phyloP scores from a whole-genome alignment of 306 rosid genomes.

The Quillaja saponaria region DNA sequence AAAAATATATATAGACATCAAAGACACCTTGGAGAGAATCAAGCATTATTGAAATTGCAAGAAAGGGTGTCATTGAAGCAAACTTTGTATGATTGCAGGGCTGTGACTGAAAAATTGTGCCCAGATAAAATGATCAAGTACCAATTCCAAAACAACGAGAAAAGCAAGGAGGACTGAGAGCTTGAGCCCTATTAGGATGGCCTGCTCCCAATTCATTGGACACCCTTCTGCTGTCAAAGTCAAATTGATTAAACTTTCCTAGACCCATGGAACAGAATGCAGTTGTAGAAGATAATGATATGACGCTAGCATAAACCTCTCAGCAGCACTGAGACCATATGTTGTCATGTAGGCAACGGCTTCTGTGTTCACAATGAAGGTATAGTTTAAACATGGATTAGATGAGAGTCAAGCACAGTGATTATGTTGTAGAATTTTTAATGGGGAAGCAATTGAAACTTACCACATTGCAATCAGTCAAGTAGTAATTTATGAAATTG shows the following conservation, averaged over 20 bases:
- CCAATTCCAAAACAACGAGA: conserved; percentile 45
- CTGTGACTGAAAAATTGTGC: conserved; percentile 56
- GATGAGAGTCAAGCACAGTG: too few species aligned
- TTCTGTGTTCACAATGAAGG: conserved; percentile 66
- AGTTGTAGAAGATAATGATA: too few species aligned
- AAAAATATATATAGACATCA: too few species aligned
- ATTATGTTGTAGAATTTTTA: too few species aligned
- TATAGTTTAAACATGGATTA: too few species aligned
- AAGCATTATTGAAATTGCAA: conserved; percentile 57
- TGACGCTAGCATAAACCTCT: too few species aligned
- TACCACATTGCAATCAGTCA: conserved; percentile 86
- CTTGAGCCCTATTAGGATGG: conserved; percentile 52
- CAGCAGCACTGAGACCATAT: conserved; percentile 83
- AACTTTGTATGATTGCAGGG: conserved; percentile 43
- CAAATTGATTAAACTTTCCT: too few species aligned
- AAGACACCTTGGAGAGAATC: conserved; percentile 81
- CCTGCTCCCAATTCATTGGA: conserved; percentile 89
- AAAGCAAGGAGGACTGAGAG: conserved; percentile 65
- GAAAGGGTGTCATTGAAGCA: conserved; percentile 76
- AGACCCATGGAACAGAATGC: too few species aligned
- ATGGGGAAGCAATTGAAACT: conserved; percentile 10
- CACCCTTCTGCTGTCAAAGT: conserved; percentile 66
- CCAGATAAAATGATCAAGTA: conserved; percentile 61
- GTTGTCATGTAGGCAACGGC: conserved; percentile 62
- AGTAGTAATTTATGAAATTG: conserved; percentile 60